Conservation (phyloP, 495 filamentous ascomycete genomes). For the Aspergillus affinis region DNA sequence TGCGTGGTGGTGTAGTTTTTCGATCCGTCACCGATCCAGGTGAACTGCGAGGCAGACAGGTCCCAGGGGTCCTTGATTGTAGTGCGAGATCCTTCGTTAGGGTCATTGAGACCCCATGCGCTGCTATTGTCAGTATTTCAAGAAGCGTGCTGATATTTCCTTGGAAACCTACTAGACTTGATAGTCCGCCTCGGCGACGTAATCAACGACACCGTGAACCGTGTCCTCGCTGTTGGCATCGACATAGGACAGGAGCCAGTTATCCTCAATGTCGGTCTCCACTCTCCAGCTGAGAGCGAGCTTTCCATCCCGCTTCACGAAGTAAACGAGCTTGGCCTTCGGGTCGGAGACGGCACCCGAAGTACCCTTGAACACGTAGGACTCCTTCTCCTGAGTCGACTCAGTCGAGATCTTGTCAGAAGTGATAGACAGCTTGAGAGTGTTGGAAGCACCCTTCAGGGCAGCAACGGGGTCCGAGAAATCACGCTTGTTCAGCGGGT, state of each 20-base stretch:
- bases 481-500: background rate
- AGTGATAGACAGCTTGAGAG: slow-evolving; percentile 4
- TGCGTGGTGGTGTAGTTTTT: slow-evolving; percentile 9
- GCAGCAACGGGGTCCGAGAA: slow-evolving; percentile 9
- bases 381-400: background rate
- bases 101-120: slow-evolving; percentile 15
- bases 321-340: slow-evolving; percentile 11
- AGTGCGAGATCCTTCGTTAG: slow-evolving; percentile 10
- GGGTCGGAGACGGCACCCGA: slow-evolving; percentile 13
- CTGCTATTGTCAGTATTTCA: slow-evolving; percentile 4
- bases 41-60: slow-evolving; percentile 2
- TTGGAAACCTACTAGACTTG: slow-evolving; percentile 13
- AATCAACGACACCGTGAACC: slow-evolving; percentile 14
- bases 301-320: slow-evolving; percentile 3
- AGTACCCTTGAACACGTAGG: slow-evolving; percentile 9
- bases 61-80: slow-evolving; percentile 15
- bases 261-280: slow-evolving; percentile 10
- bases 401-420: background rate
- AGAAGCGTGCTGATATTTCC: background rate
- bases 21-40: slow-evolving; percentile 14
- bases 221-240: slow-evolving; percentile 6
- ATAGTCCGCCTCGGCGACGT: slow-evolving; percentile 13
- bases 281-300: slow-evolving; percentile 14
- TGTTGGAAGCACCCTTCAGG: background rate
- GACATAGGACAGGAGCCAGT: slow-evolving; percentile 17